These are phyloP conservation scores for Haplographium delicatum DNA, from an alignment of 495 filamentous ascomycete species.

Conservation along the genomic window DNA sequence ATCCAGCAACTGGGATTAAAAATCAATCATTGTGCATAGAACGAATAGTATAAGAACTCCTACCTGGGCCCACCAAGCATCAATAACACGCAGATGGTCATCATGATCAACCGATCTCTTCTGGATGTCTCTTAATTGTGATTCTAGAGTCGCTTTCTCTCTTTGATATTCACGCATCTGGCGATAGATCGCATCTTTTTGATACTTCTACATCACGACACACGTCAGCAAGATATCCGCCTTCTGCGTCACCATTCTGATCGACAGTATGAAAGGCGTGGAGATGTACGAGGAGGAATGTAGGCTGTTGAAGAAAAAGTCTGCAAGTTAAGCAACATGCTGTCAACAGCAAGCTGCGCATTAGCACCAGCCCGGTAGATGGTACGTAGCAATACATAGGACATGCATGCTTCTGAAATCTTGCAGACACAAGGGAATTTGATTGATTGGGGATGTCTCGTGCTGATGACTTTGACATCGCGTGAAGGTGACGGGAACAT, in stretches of 20 bases:
- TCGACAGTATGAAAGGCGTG: slow-evolving; percentile 4
- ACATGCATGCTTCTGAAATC: slow-evolving; percentile 16
- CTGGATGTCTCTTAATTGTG: slow-evolving; percentile 65
- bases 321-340: slow-evolving; percentile 30
- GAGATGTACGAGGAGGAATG: slow-evolving; percentile 14
- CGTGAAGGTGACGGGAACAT: slow-evolving; percentile 35
- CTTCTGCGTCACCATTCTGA: not conserved
- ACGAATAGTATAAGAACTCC: slow-evolving; percentile 23
- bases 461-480: slow-evolving; percentile 1
- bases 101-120: slow-evolving; percentile 76
- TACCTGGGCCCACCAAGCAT: slow-evolving; percentile 91
- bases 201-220: slow-evolving; percentile 62
- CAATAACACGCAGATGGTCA: slow-evolving; percentile 83
- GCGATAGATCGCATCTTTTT: slow-evolving; percentile 95
- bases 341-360: slow-evolving; percentile 43
- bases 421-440: slow-evolving; percentile 11
- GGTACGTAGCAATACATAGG: slow-evolving; percentile 24
- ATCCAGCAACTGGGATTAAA: slow-evolving; percentile 63
- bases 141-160: slow-evolving; percentile 72
- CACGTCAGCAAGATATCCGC: slow-evolving; percentile 17
- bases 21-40: slow-evolving; percentile 28
- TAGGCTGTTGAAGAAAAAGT: slow-evolving; percentile 17
- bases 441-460: slow-evolving; percentile 2
- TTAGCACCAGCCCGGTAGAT: slow-evolving; percentile 40
- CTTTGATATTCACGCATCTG: slow-evolving; percentile 98